Conservation (phyloP, 2,329 filamentous ascomycete species). For the Ophiostoma himal-ulmi region DNA sequence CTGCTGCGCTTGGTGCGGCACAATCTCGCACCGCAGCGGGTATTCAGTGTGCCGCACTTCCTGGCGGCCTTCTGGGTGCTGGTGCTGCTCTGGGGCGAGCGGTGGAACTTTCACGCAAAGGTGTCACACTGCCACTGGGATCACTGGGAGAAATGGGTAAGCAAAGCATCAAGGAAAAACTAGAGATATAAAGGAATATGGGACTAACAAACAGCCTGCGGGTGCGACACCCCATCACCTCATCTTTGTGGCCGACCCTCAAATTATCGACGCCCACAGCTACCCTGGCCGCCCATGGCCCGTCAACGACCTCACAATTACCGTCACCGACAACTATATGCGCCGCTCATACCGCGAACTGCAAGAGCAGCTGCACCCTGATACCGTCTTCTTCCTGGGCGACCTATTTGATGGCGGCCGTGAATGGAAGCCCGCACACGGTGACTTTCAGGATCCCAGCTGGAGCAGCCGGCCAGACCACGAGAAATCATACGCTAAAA, state of each 20-base stretch:
- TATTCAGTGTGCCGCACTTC: slow-evolving; percentile 59
- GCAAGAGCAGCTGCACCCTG: slow-evolving; percentile 69
- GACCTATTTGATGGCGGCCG: slow-evolving; percentile 93
- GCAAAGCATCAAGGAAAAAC: slow-evolving; percentile 27
- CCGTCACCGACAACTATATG: slow-evolving; percentile 83
- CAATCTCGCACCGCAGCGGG: slow-evolving; percentile 47
- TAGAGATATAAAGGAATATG: slow-evolving; percentile 28
- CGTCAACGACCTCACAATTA: slow-evolving; percentile 47
- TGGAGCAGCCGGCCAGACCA: slow-evolving; percentile 50
- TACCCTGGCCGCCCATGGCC: slow-evolving; percentile 73
- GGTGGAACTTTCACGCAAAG: slow-evolving; percentile 65
- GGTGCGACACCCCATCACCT: slow-evolving; percentile 76
- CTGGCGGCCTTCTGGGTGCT: slow-evolving; percentile 69
- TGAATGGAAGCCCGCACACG: slow-evolving; percentile 76
- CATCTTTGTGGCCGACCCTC: slow-evolving; percentile 80
- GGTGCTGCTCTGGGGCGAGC: slow-evolving; percentile 78
- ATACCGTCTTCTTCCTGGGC: slow-evolving; percentile 84
- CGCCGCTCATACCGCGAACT: slow-evolving; percentile 74
- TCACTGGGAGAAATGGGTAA: slow-evolving; percentile 89
- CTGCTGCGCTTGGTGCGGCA: slow-evolving; percentile 33
- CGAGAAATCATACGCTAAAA: slow-evolving; percentile 53
- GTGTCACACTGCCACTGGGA: slow-evolving; percentile 73
- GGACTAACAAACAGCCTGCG: slow-evolving; percentile 53
- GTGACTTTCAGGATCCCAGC: slow-evolving; percentile 52
- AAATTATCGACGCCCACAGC: slow-evolving; percentile 90